phyloP scores from a whole-genome alignment of 768 basidiomycete species.

The Coprinopsis marcescibilis region DNA sequence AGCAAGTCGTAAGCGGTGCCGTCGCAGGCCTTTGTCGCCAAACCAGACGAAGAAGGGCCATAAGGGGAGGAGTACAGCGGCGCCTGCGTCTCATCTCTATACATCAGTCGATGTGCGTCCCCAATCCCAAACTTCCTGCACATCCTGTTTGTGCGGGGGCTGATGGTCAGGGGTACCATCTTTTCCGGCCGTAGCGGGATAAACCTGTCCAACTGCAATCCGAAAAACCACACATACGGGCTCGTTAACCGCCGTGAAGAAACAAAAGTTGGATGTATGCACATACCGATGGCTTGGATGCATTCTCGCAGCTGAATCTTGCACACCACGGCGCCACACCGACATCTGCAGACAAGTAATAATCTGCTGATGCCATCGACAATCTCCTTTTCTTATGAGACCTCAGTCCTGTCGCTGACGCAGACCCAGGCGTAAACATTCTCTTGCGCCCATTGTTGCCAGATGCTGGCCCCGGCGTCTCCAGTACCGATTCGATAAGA shows the following conservation, averaged over 20 bases:
- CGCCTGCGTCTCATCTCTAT: conserved; percentile 30
- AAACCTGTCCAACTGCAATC: conserved; percentile 56
- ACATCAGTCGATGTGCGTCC: conserved; percentile 51
- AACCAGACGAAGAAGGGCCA: conserved; percentile 1
- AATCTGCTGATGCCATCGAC: conserved; percentile 1
- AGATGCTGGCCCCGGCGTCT: conserved; percentile 10
- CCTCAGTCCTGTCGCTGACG: conserved; percentile 1
- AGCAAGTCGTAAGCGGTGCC: conserved; percentile 41
- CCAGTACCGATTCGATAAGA: background rate
- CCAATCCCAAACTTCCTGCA: conserved; percentile 56
- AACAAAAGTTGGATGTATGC: background rate
- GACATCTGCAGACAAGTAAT: background rate
- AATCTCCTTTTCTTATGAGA: conserved; percentile 11
- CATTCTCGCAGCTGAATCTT: conserved; percentile 7
- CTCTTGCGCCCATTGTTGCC: conserved; percentile 1
- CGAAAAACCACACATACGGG: background rate
- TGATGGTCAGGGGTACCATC: conserved; percentile 50
- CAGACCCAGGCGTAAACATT: conserved; percentile 5
- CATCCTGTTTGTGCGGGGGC: conserved; percentile 64
- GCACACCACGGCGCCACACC: background rate
- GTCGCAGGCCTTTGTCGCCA: conserved; percentile 22
- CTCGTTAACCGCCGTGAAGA: background rate
- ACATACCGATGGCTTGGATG: conserved; percentile 5
- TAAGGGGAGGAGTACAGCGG: conserved; percentile 2
- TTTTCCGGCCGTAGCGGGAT: conserved; percentile 47